Evolutionary conservation across 805 yeast genomes (phyloP), one percentile per base, ranked within the genome.

Genomic region (Brettanomyces anomalus): DNA sequence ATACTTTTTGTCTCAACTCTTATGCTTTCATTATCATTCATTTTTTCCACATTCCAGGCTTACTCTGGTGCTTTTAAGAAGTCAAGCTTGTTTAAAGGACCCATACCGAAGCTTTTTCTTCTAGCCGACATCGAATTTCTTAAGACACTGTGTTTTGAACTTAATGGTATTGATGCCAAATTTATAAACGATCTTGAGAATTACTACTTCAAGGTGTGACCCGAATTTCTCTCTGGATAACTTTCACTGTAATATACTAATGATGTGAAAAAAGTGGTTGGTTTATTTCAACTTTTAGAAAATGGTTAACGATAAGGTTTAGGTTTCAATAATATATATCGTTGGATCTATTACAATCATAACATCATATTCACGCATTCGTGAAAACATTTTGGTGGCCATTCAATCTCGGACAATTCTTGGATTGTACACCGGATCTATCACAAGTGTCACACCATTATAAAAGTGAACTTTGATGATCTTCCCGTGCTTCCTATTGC

Each of bases 401-500:
- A 24, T 11, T 24, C 28, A 24, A 11, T 21, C 39, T 36, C 34
- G 6, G 2, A 38, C 20, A 8, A 60, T 43, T 36, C 37, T 40
- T 4, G 64, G 58, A 16, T 51, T 57, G 8, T 52, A 45, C 5
- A 60, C 40, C 2, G 77, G 76, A 45, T 70, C 74, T 6, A 70
- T 60, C 1, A 65, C 48, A 19, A 72, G 40, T n/a, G 56, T 52
- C 31, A 59, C 54, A 2, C 71, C 71, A 40, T 69, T 64, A 39
- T 59, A 49, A 35, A 72, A 59, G 13, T 54, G 55, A 7, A 72
- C 50, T 35, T 54, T 65, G 3, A 70, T 55, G 8, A 59, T 46
- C 1, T 69, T 68, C 0, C 76, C 76, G 38, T 59, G 50, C 19
- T 48, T 48, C 20, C 40, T 42, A 10, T 57, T 44, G 45, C 68